These are phyloP conservation scores for Xylogone sp. DNA, from an alignment of 2,329 filamentous ascomycete species.

Conservation along the genomic window DNA sequence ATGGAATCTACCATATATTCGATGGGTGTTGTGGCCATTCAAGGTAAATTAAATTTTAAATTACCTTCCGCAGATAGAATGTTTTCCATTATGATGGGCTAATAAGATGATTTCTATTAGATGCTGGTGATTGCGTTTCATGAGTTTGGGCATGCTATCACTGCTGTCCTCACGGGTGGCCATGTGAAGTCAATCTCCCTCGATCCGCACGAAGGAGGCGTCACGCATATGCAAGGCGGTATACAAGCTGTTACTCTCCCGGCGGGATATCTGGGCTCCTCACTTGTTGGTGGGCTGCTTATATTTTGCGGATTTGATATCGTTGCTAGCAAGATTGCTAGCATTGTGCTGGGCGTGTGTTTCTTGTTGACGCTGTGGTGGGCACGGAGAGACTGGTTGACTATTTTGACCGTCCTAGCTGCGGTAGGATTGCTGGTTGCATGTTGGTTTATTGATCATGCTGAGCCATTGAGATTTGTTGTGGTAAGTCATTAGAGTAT, in stretches of 20 bases:
- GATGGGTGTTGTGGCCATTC: conserved; percentile 74
- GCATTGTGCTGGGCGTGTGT: conserved; percentile 67
- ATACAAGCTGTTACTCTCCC: conserved; percentile 68
- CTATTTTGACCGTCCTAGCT: conserved; percentile 64
- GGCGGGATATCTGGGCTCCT: conserved; percentile 74
- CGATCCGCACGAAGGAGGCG: conserved; percentile 72
- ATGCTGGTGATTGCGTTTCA: conserved; percentile 84
- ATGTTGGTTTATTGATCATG: conserved; percentile 78
- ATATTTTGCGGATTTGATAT: conserved; percentile 81
- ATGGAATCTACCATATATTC: conserved; percentile 77
- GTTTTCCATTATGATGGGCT: not conserved
- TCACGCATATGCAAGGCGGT: conserved; percentile 73
- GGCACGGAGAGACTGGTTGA: conserved; percentile 75
- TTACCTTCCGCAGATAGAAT: not conserved
- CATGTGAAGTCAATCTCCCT: conserved; percentile 70
- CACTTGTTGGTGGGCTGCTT: conserved; percentile 70
- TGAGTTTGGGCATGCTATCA: conserved; percentile 73
- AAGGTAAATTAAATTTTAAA: conserved; percentile 49
- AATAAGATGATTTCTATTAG: conserved; percentile 32
- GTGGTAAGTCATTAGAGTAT: conserved; percentile 44
- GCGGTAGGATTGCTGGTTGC: conserved; percentile 68
- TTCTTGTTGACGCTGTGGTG: conserved; percentile 81
- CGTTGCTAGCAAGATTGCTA: conserved; percentile 75
- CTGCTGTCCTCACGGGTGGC: conserved; percentile 68
- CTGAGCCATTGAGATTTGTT: conserved; percentile 68